Conservation (phyloP, 2,329 filamentous ascomycete species). For the Phyllosticta citriasiana region DNA sequence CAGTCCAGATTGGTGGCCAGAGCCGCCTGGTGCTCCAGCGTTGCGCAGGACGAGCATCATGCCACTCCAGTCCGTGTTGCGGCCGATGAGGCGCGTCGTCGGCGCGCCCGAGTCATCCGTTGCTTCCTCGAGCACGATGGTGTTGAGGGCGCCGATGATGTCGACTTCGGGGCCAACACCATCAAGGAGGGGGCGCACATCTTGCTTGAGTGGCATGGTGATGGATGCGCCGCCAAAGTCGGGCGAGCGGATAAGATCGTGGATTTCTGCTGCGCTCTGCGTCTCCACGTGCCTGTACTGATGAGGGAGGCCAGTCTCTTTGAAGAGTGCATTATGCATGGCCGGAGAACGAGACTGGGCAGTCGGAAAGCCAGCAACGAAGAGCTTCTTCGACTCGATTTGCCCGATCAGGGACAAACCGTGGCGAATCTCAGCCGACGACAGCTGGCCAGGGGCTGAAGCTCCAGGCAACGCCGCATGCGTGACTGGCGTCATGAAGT, state of each 20-base stretch:
- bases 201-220: constrained; percentile 88
- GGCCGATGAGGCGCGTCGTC: constrained; percentile 55
- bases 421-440: constrained; percentile 75
- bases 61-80: constrained; percentile 93
- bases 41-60: constrained; percentile 72
- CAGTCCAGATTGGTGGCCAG: constrained; percentile 43
- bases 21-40: constrained; percentile 41
- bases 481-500: constrained; percentile 89
- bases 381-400: constrained; percentile 67
- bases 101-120: constrained; percentile 32
- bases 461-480: constrained; percentile 85
- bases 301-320: constrained; percentile 69
- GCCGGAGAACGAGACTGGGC: constrained; percentile 73
- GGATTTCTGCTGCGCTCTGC: constrained; percentile 47
- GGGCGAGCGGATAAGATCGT: constrained; percentile 54
- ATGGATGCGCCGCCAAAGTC: constrained; percentile 90
- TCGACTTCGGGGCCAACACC: constrained; percentile 68
- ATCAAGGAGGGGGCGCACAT: constrained; percentile 74
- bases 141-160: constrained; percentile 88
- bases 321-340: constrained; percentile 81
- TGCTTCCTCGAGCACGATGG: constrained; percentile 56
- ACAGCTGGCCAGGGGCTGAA: constrained; percentile 87
- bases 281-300: constrained; percentile 72
- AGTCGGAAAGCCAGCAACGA: constrained; percentile 80
- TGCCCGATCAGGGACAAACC: constrained; percentile 71